These are phyloP conservation scores for Spathaspora hagerdaliae DNA, from an alignment of 805 yeast genomes.

Conservation along the genomic window DNA sequence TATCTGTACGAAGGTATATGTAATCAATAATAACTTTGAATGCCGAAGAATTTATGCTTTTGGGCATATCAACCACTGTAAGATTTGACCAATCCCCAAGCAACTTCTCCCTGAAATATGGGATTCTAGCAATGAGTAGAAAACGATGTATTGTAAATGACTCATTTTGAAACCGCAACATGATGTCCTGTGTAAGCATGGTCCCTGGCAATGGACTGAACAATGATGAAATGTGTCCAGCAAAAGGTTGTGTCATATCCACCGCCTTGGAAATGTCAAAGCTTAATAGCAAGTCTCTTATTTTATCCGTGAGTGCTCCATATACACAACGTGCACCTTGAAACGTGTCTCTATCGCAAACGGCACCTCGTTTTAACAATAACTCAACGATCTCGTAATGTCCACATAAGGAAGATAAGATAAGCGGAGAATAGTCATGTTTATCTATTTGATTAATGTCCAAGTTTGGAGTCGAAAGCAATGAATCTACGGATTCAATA, in stretches of 20 bases:
- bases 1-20: constrained; percentile 29
- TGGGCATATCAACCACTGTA: constrained; percentile 15
- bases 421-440: constrained; percentile 74
- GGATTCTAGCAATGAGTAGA: constrained; percentile 32
- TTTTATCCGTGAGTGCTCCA: constrained; percentile 70
- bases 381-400: constrained; percentile 61
- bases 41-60: constrained; percentile 10
- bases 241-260: constrained; percentile 68
- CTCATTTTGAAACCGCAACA: constrained; percentile 17
- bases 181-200: constrained; percentile 29
- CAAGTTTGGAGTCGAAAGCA: constrained; percentile 41
- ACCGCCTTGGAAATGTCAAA: constrained; percentile 67
- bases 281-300: constrained; percentile 52
- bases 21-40: constrained; percentile 26
- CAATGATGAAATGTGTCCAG: constrained; percentile 59
- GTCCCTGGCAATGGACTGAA: constrained; percentile 16
- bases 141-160: constrained; percentile 23
- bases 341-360: constrained; percentile 76
- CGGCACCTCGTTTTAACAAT: constrained; percentile 61
- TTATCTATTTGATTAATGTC: constrained; percentile 54
- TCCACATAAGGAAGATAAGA: constrained; percentile 72
- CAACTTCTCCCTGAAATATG: constrained; percentile 19
- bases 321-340: constrained; percentile 75
- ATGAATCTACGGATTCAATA: constrained; percentile 54
- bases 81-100: constrained; percentile 16